These are phyloP conservation scores for Nadsonia fulvescens DNA, from an alignment of 805 yeast genomes.

Conservation along the genomic window DNA sequence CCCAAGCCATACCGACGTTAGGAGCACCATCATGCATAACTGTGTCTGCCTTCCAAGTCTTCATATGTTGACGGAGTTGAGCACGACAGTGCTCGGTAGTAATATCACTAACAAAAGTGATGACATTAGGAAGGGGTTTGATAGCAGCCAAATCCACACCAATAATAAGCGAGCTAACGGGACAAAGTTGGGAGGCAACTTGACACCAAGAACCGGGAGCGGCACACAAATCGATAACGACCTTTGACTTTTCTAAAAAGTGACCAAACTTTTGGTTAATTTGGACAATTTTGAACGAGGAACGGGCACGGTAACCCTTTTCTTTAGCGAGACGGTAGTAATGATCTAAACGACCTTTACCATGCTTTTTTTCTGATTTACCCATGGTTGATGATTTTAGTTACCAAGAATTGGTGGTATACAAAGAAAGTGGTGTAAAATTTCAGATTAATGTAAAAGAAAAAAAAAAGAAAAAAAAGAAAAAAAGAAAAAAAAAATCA, in stretches of 20 bases:
- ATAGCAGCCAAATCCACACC: constrained; percentile 99
- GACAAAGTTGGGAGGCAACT: constrained; percentile 87
- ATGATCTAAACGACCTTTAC: constrained; percentile 97
- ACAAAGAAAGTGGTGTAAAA: no score
- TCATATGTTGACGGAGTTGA: constrained; percentile 83
- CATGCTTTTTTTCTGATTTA: constrained; percentile 81
- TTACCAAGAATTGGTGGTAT: no score
- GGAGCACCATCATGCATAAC: constrained; percentile 99
- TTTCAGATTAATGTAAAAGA: no score
- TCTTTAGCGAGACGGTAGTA: constrained; percentile 94
- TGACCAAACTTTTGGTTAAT: constrained; percentile 94
- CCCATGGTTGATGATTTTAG: no score
- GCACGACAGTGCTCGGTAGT: constrained; percentile 97
- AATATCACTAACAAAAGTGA: constrained; percentile 89
- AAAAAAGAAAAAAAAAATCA: no score
- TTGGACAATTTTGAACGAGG: constrained; percentile 88
- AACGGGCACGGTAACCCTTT: constrained; percentile 97
- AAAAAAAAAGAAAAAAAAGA: no score
- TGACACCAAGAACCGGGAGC: constrained; percentile 99
- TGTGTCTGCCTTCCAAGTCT: constrained; percentile 97
- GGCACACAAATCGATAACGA: constrained; percentile 94
- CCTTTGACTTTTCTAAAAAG: constrained; percentile 83
- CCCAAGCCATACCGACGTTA: constrained; percentile 99
- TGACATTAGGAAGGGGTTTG: constrained; percentile 87
- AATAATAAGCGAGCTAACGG: constrained; percentile 78